These are phyloP conservation scores for Fusarium pseudocircinatum DNA, from an alignment of 2,329 filamentous ascomycete species.

Conservation along the genomic window DNA sequence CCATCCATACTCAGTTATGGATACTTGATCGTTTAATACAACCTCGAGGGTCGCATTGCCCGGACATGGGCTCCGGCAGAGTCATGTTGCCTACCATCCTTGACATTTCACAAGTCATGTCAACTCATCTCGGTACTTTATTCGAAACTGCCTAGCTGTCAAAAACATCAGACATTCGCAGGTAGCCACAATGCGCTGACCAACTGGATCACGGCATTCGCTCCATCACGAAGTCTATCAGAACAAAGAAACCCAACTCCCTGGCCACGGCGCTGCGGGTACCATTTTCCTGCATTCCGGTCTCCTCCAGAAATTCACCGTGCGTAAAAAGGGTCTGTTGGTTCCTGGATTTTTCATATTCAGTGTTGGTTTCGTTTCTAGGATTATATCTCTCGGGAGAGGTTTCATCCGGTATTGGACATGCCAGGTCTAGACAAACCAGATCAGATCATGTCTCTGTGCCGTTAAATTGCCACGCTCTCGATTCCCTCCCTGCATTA, in stretches of 20 bases:
- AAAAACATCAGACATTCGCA: background rate
- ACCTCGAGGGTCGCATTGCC: slow-evolving; percentile 13
- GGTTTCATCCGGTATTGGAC: slow-evolving; percentile 4
- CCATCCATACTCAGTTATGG: background rate
- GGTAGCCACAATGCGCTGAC: slow-evolving; percentile 17
- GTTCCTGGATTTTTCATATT: background rate
- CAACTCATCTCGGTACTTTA: background rate
- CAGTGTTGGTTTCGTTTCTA: background rate
- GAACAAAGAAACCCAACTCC: slow-evolving; percentile 26
- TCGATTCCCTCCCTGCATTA: slow-evolving; percentile 12
- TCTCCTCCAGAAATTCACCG: background rate
- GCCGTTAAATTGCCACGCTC: slow-evolving; percentile 14
- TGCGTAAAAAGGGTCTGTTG: slow-evolving; percentile 13
- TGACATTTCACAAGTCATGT: slow-evolving; percentile 10
- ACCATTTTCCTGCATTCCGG: slow-evolving; percentile 4
- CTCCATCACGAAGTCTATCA: slow-evolving; percentile 15
- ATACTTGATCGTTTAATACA: slow-evolving; percentile 5
- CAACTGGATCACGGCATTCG: background rate
- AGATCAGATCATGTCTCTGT: slow-evolving; percentile 27
- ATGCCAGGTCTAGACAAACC: background rate
- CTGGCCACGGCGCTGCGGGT: slow-evolving; percentile 30
- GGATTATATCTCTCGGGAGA: background rate
- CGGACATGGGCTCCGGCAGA: slow-evolving; percentile 20
- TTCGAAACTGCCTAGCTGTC: background rate
- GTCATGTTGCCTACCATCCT: slow-evolving; percentile 4